Evolutionary conservation across 192 early-diverging fungal genomes (phyloP).

Genomic region (Spinellus fusiger): DNA sequence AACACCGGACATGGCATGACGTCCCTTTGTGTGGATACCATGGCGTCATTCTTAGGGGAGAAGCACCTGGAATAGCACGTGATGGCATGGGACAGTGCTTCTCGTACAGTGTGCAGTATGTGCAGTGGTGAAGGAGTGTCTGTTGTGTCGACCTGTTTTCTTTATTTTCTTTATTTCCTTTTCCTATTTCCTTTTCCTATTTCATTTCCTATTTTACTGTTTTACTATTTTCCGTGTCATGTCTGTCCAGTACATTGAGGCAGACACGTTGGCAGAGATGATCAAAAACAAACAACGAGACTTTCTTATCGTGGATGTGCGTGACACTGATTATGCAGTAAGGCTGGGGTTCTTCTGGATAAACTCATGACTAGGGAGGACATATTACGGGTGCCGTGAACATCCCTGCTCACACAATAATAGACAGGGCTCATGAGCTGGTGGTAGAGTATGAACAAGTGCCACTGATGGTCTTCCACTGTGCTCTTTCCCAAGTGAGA

Average conservation of each 20-base stretch:
- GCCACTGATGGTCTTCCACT: conserved; percentile 78
- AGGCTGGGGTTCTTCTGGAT: neutral
- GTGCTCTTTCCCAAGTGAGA: conserved; percentile 78
- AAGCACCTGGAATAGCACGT: no score
- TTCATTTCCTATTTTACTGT: neutral
- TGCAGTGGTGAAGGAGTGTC: no score
- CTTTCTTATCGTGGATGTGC: conserved; percentile 72
- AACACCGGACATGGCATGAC: neutral
- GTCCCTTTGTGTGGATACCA: neutral
- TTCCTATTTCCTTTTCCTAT: neutral
- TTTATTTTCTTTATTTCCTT: no score
- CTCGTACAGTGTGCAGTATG: no score
- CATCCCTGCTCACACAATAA: conserved; percentile 61
- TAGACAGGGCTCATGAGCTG: conserved; percentile 33
- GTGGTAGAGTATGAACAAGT: conserved; percentile 50
- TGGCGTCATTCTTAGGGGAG: no score
- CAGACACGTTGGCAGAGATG: no score
- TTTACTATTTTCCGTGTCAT: neutral
- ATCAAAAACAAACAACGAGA: no score
- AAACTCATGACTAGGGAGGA: conserved; percentile 43
- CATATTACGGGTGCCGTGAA: conserved; percentile 78
- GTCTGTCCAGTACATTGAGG: no score
- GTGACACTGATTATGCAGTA: conserved; percentile 55
- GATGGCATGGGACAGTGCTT: no score
- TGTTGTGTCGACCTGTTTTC: no score